These are phyloP conservation scores for Catunica adiposa DNA, from an alignment of 2,329 filamentous ascomycete genomes.

Conservation along the genomic window DNA sequence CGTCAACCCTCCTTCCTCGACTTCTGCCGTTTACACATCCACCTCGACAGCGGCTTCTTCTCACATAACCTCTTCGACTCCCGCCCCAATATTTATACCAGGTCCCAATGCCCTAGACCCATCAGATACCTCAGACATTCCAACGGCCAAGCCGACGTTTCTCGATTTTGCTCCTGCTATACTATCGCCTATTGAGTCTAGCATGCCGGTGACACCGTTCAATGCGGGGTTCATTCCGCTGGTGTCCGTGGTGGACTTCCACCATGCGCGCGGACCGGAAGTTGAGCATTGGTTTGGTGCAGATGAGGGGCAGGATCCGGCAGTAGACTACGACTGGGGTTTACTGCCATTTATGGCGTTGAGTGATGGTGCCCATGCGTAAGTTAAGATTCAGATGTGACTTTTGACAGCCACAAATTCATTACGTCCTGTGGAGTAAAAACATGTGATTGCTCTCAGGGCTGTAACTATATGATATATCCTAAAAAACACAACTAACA, in stretches of 20 bases:
- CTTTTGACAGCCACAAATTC: not conserved
- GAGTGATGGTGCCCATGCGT: constrained; percentile 89
- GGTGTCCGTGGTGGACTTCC: constrained; percentile 68
- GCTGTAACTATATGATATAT: not conserved
- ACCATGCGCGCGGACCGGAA: constrained; percentile 77
- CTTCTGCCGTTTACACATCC: not conserved
- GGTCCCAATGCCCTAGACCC: not conserved
- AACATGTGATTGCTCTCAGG: not conserved
- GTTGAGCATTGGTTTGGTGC: constrained; percentile 82
- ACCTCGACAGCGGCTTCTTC: not conserved
- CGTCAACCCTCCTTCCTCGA: not conserved
- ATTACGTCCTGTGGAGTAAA: not conserved
- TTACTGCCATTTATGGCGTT: constrained; percentile 92
- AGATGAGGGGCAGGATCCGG: constrained; percentile 59
- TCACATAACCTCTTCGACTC: not conserved
- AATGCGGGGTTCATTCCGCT: constrained; percentile 42
- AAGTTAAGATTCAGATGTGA: constrained; percentile 23
- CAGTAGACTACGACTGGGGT: constrained; percentile 72
- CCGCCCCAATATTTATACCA: constrained; percentile 2
- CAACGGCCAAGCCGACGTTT: not conserved
- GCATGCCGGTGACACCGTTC: constrained; percentile 17
- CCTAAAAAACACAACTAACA: not conserved
- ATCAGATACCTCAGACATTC: not conserved
- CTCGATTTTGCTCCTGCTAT: constrained; percentile 6
- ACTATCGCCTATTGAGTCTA: constrained; percentile 11